These are phyloP conservation scores for Paulownia fortunei DNA, from an alignment of 257 asterid genomes.

Conservation along the genomic window DNA sequence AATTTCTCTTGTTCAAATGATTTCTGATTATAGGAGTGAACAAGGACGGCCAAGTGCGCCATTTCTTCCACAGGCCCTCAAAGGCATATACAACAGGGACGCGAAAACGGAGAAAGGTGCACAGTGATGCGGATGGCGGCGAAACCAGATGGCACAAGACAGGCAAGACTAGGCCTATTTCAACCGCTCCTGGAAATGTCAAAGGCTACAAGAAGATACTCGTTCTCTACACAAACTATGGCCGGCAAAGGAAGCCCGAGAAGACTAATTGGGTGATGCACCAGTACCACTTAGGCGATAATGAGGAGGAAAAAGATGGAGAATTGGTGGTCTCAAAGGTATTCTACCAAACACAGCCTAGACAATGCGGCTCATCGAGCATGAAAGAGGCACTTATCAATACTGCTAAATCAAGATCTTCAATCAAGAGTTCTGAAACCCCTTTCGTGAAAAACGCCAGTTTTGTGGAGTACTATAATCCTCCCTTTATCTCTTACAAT, in stretches of 20 bases:
- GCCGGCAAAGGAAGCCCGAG: slow-evolving; percentile 86
- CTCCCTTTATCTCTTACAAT: slow-evolving; percentile 40
- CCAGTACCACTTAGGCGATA: slow-evolving; percentile 82
- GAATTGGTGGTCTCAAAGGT: slow-evolving; percentile 91
- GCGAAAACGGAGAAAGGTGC: slow-evolving; percentile 82
- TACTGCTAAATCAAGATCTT: slow-evolving; percentile 6
- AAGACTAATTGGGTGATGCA: slow-evolving; percentile 98
- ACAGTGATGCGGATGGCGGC: slow-evolving; percentile 73
- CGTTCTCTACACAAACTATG: slow-evolving; percentile 90
- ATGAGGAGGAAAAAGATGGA: slow-evolving; percentile 91
- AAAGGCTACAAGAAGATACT: slow-evolving; percentile 87
- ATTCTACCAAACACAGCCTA: slow-evolving; percentile 93
- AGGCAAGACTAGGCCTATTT: slow-evolving; percentile 81
- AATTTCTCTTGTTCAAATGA: not conserved
- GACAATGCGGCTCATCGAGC: slow-evolving; percentile 68
- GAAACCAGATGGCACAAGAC: slow-evolving; percentile 98
- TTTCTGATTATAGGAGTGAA: slow-evolving; percentile 61
- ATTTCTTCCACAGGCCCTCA: slow-evolving; percentile 93
- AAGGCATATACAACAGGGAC: slow-evolving; percentile 96
- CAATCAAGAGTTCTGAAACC: no score
- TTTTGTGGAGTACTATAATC: slow-evolving; percentile 55
- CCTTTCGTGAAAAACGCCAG: slow-evolving; percentile 23
- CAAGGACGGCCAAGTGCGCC: slow-evolving; percentile 92
- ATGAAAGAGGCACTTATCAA: slow-evolving; percentile 33
- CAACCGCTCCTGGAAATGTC: slow-evolving; percentile 36